phyloP scores from a whole-genome alignment of 2,329 filamentous ascomycete species.

The Colletotrichum liaoningense region DNA sequence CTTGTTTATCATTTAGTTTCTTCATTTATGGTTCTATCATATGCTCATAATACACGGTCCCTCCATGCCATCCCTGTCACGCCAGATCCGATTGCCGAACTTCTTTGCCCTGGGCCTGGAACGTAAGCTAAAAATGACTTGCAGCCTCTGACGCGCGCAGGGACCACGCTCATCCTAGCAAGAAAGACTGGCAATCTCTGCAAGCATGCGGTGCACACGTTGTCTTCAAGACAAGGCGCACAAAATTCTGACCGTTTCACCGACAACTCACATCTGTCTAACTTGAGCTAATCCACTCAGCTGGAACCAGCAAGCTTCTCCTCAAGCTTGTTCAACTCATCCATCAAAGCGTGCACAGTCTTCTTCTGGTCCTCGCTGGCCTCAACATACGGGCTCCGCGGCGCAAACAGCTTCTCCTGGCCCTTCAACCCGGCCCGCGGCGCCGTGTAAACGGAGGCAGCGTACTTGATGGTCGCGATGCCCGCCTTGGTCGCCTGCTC shows the following conservation, averaged over 20 bases:
- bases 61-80: not conserved
- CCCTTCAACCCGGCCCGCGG: constrained; percentile 68
- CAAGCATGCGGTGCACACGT: not conserved
- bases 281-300: not conserved
- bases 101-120: not conserved
- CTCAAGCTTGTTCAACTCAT: constrained; percentile 57
- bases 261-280: no score
- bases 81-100: not conserved
- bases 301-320: constrained; percentile 36
- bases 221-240: not conserved
- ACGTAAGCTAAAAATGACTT: not conserved
- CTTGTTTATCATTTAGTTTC: not conserved
- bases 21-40: constrained; percentile 3
- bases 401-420: constrained; percentile 67
- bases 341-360: constrained; percentile 53
- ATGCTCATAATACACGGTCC: not conserved
- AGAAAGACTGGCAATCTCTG: not conserved
- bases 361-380: constrained; percentile 56
- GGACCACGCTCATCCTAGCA: not conserved
- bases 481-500: constrained; percentile 75
- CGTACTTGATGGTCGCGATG: constrained; percentile 77
- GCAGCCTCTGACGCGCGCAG: not conserved
- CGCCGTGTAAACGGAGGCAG: constrained; percentile 70
- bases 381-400: constrained; percentile 70
- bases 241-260: not conserved